Conservation (phyloP, 2,329 filamentous ascomycete genomes). For the Xylariaceae sp. region DNA sequence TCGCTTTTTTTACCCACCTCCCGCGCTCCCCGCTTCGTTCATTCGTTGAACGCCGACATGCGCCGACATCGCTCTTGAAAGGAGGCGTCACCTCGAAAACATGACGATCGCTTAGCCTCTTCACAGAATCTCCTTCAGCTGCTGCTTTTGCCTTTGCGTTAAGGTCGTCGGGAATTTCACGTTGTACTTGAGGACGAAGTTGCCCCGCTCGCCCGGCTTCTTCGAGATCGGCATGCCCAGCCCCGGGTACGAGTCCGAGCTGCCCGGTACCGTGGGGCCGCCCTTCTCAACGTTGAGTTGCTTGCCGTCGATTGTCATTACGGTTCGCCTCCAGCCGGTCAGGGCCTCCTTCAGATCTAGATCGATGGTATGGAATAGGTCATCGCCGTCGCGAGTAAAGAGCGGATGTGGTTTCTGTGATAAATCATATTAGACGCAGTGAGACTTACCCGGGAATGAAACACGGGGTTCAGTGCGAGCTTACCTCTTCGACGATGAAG, state of each 20-base stretch:
- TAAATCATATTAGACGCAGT: conserved; percentile 20
- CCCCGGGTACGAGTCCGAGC: conserved; percentile 77
- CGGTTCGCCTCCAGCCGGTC: conserved; percentile 90
- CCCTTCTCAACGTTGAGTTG: conserved; percentile 77
- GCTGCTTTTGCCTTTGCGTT: conserved; percentile 76
- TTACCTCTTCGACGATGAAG: conserved; percentile 91
- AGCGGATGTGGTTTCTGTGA: conserved; percentile 80
- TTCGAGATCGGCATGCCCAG: conserved; percentile 96
- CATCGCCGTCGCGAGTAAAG: conserved; percentile 85
- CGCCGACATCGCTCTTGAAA: too few species aligned
- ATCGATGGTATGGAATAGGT: conserved; percentile 77
- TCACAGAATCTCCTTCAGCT: conserved; percentile 77
- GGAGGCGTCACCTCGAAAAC: too few species aligned
- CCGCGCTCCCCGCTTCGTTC: not conserved
- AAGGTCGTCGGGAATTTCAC: conserved; percentile 87
- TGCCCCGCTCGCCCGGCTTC: conserved; percentile 80
- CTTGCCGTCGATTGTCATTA: conserved; percentile 90
- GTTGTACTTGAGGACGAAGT: conserved; percentile 87
- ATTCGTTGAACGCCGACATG: too few species aligned
- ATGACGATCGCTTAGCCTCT: too few species aligned
- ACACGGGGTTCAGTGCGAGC: conserved; percentile 33
- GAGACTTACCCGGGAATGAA: too few species aligned
- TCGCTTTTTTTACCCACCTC: not conserved
- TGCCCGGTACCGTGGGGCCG: conserved; percentile 84
- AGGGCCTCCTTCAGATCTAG: conserved; percentile 90